Base-by-base conservation (phyloP, 805 yeast genomes). In the Ogataea siamensis region DNA sequence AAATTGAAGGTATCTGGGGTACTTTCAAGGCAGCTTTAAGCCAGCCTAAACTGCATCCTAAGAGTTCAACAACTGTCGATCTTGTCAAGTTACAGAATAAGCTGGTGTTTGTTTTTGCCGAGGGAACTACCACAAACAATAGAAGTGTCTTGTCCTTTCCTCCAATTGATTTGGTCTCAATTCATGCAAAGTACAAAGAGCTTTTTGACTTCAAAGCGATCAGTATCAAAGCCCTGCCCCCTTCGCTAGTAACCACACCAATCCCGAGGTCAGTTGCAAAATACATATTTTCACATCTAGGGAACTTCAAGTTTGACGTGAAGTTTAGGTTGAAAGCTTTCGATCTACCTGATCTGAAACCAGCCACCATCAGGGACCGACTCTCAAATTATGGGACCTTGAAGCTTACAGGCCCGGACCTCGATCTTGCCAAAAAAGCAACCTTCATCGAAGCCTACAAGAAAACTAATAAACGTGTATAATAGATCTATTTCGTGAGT, bases 71-170 rank as follows among this genome's bases (percentile, higher is more conserved):
- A 3, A n/a, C 35, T 1, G 34, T 40, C 9, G 60, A 57, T 26
- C 39, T 63, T 15, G 29, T 49, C 1, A 47, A 55, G 19, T 51
- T 60, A 14, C 55, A 58, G 3, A 66, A 68, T n/a, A 70, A 72
- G 28, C 63, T 68, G 0, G 68, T 78, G 4, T 80, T 72, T 36
- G 49, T 83, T 15, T 77, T 87, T 41, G 69, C 81, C 3, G 97
- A 88, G 54, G 95, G 95, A 0, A 85, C 95, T 0, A 71, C 95
- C 0, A 78, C 95, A 0, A 91, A 89, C 55, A 93, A 94, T 34
- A 79, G 80, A 45, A 79, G 88, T 0, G 55, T 89, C 1, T 67
- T 89, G 44, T 78, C 87, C 3, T 73, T 84, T 39, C 63, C 66
- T 23, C 32, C 54, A 4, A 55, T 64, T 12, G 51, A 51, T 26